These are phyloP conservation scores for Pichia nanzhaoensis DNA, from an alignment of 805 yeast genomes.

Conservation along the genomic window DNA sequence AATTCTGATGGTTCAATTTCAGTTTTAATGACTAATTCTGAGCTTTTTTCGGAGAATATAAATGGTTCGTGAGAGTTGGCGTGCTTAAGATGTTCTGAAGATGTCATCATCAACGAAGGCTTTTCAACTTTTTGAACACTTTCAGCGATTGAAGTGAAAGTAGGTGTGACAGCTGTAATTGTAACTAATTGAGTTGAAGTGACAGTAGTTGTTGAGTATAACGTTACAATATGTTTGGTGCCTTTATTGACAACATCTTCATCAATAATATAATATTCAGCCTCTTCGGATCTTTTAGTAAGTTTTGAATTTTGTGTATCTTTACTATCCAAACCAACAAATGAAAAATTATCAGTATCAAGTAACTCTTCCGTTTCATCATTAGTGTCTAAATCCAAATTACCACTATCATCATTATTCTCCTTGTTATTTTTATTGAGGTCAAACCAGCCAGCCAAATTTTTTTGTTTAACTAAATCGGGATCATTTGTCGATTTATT, in stretches of 20 bases:
- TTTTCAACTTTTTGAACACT: background rate
- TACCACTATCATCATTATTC: too few species aligned
- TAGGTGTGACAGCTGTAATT: background rate
- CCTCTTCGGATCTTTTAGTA: background rate
- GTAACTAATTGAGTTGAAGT: constrained; percentile 7
- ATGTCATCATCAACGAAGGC: background rate
- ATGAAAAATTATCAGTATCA: constrained; percentile 23
- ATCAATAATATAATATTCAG: background rate
- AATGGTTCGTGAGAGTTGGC: background rate
- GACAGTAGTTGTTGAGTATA: constrained; percentile 13
- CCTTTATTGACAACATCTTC: constrained; percentile 4
- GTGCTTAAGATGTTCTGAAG: background rate
- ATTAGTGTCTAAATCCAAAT: too few species aligned
- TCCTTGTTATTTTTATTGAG: too few species aligned
- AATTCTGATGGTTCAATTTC: background rate
- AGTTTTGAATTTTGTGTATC: constrained; percentile 1
- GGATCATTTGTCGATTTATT: too few species aligned
- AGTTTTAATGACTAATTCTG: too few species aligned
- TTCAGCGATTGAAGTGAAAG: too few species aligned
- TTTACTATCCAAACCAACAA: constrained; percentile 23
- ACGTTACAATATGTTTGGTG: constrained; percentile 9
- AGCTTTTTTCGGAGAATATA: background rate
- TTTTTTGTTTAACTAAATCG: too few species aligned
- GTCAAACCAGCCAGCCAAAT: too few species aligned
- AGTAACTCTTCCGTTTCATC: constrained; percentile 12